phyloP scores from a whole-genome alignment of 2,329 filamentous ascomycete genomes.

The Neoscytalidium dimidiatum region DNA sequence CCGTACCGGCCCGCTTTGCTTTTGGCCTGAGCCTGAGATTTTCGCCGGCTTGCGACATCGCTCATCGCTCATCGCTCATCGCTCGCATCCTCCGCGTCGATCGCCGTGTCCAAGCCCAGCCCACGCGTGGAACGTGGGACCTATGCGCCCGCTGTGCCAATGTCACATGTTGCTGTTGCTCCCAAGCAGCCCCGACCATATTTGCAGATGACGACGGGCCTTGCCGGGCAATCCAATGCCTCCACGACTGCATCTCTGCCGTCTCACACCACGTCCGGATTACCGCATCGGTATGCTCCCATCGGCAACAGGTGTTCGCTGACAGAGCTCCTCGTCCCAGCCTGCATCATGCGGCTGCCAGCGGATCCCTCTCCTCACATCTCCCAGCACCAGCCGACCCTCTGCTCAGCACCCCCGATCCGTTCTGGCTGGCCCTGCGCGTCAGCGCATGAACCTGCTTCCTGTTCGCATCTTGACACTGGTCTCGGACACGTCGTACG shows the following conservation, averaged over 20 bases:
- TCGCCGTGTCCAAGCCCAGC: neutral
- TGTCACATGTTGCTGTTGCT: neutral
- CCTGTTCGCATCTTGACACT: neutral
- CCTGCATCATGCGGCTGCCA: neutral
- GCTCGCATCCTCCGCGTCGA: conserved; percentile 10
- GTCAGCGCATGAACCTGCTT: neutral
- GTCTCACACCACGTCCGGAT: neutral
- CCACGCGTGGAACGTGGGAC: neutral
- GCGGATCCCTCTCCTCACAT: neutral
- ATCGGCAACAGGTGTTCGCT: neutral
- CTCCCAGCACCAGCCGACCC: neutral
- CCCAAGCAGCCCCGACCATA: neutral
- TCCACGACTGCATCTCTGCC: neutral
- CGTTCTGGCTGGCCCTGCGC: neutral
- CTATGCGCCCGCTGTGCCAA: neutral
- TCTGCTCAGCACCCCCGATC: neutral
- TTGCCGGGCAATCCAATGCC: neutral
- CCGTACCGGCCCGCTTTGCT: neutral
- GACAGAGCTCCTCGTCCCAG: neutral
- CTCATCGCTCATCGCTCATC: too few species aligned
- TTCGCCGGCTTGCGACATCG: neutral
- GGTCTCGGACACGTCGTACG: neutral
- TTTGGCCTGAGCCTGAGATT: too few species aligned
- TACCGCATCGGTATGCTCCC: neutral
- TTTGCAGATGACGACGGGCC: too few species aligned